These are phyloP conservation scores for Helotiales sp. DNA, from an alignment of 2,329 filamentous ascomycete species.

Conservation along the genomic window DNA sequence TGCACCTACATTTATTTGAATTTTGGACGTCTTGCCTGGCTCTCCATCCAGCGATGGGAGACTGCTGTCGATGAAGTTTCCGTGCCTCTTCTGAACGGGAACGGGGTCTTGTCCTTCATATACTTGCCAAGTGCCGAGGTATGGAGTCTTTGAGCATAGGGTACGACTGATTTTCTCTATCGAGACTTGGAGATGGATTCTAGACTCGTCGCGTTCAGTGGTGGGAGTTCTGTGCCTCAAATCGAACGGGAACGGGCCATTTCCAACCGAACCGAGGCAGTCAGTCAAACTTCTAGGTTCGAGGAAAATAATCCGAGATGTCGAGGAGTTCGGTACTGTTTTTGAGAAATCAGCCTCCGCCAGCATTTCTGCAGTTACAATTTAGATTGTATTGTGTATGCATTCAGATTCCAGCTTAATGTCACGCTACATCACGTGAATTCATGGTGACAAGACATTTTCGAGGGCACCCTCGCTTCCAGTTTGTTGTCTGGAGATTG, in stretches of 20 bases:
- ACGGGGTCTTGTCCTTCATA: conserved; percentile 1
- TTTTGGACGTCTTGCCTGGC: neutral
- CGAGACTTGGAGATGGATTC: neutral
- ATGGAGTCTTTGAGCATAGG: neutral
- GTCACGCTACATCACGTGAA: neutral
- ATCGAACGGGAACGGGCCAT: neutral
- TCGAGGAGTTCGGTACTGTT: neutral
- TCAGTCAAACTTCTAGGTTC: neutral
- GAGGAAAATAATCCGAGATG: neutral
- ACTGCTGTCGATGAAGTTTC: neutral
- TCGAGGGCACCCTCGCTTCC: too few species aligned
- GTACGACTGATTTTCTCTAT: neutral
- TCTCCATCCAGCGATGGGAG: neutral
- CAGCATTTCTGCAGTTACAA: neutral
- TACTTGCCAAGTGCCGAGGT: neutral
- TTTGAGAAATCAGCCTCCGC: neutral
- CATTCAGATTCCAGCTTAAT: too few species aligned
- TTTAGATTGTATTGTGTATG: neutral
- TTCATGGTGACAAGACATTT: too few species aligned
- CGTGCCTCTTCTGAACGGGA: conserved; percentile 6
- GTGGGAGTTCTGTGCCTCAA: neutral
- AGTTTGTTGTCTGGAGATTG: too few species aligned
- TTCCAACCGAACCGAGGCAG: neutral
- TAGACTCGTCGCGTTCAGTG: too few species aligned
- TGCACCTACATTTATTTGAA: conserved; percentile 9